phyloP scores from a whole-genome alignment of 108 stramenopile species.

The Stephanodiscus triporus region DNA sequence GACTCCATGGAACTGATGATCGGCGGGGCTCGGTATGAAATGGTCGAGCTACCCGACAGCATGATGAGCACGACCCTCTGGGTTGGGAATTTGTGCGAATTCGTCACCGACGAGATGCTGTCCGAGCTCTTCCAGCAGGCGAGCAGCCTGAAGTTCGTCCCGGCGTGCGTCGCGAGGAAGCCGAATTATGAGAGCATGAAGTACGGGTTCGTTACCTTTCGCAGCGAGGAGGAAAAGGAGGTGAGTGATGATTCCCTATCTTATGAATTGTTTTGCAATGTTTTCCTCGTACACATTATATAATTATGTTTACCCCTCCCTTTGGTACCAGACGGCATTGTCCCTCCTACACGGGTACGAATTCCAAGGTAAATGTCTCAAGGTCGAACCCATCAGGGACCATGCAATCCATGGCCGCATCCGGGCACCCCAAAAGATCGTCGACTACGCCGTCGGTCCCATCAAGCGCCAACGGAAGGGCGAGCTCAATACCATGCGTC shows the following conservation, averaged over 20 bases:
- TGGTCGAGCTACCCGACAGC: slow-evolving; percentile 76
- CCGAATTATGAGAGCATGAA: slow-evolving; percentile 61
- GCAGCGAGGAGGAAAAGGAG: slow-evolving; percentile 73
- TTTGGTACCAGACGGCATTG: slow-evolving; percentile 54
- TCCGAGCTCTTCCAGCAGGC: slow-evolving; percentile 68
- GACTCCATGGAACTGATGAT: slow-evolving; percentile 71
- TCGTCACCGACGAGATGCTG: slow-evolving; percentile 76
- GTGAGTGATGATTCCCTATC: slow-evolving; percentile 30
- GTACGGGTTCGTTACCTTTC: slow-evolving; percentile 83
- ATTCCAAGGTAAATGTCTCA: slow-evolving; percentile 60
- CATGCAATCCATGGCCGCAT: slow-evolving; percentile 71
- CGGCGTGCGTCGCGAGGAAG: slow-evolving; percentile 81
- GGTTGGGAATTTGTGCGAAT: slow-evolving; percentile 83
- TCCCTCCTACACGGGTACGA: slow-evolving; percentile 65
- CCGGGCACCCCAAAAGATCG: slow-evolving; percentile 74
- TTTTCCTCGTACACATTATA: neutral
- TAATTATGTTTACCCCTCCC: neutral
- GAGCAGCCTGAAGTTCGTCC: slow-evolving; percentile 59
- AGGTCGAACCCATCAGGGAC: slow-evolving; percentile 77
- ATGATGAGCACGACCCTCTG: slow-evolving; percentile 82
- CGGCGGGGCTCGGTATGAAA: slow-evolving; percentile 78
- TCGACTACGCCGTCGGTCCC: slow-evolving; percentile 68
- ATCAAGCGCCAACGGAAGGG: slow-evolving; percentile 40
- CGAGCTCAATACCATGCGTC: slow-evolving; percentile 50
- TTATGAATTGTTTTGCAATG: neutral